phyloP scores from a whole-genome alignment of 495 filamentous ascomycete genomes.

The Aspergillus incahuasiensis region DNA sequence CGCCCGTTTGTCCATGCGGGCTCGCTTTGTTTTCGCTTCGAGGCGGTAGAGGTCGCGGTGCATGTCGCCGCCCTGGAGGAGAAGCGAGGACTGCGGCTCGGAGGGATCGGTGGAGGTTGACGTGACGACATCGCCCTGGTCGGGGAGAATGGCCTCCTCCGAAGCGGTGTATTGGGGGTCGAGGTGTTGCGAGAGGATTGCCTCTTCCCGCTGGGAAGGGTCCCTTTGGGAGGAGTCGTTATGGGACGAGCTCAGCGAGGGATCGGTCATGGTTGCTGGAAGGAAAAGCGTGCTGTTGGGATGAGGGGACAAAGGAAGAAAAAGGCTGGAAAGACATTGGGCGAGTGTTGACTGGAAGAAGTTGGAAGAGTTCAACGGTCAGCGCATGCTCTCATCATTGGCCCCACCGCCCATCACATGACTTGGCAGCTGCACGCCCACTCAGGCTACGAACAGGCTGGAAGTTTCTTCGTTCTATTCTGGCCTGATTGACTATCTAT shows the following conservation, averaged over 20 bases:
- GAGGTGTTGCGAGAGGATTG: conserved; percentile 12
- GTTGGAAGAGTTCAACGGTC: background rate
- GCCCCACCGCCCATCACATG: background rate
- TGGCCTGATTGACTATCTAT: background rate
- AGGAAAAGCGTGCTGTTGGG: background rate
- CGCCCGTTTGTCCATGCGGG: conserved; percentile 46
- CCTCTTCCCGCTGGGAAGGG: conserved; percentile 4
- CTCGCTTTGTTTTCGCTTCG: conserved; percentile 38
- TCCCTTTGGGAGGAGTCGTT: background rate
- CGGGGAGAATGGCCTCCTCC: conserved; percentile 1
- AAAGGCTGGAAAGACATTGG: background rate
- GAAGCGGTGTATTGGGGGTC: conserved; percentile 12
- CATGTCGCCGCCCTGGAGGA: conserved; percentile 62
- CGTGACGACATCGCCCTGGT: background rate
- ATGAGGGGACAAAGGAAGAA: background rate
- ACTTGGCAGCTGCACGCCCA: background rate
- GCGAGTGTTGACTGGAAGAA: background rate
- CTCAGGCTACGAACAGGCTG: background rate
- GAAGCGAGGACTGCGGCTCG: conserved; percentile 52
- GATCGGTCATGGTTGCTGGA: conserved; percentile 6
- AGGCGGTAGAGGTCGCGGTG: conserved; percentile 66
- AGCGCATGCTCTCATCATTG: background rate
- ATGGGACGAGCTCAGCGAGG: background rate
- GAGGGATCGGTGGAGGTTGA: background rate
- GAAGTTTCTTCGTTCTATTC: background rate